Base-by-base conservation (phyloP, 495 filamentous ascomycete species). In the Daldinia vernicosa region DNA sequence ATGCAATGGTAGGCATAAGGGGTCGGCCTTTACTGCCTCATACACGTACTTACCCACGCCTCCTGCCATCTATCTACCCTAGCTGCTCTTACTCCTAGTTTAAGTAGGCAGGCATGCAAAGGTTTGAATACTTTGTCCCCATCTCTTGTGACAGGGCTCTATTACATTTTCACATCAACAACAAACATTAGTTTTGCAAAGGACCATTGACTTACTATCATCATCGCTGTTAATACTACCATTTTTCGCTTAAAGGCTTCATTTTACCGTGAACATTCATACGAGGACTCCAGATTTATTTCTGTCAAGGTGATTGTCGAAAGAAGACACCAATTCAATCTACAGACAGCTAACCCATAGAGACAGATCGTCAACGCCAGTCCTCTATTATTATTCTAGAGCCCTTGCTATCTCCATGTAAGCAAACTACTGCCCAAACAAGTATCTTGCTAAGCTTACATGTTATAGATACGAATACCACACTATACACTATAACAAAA, bases 211-310 rank as follows among this genome's bases (percentile, higher is more conserved):
- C 24, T 47, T 53, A 32, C 60, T 52, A 71, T 55, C 27, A 58
- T 63, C 43, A 54, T 59, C 17, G 39, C 32, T 67, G 19, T 27
- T 59, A 60, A 43, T 59, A 60, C 47, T 63, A n/a, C 59, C 32
- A 63, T 19, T 55, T 59, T 24, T 59, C 54, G 40, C 22, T 63
- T 39, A 9, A 53, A 6, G 63, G 28, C 39, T 62, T 66, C 40
- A 27, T 60, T 43, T 53, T 58, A 68, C 28, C n/a, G 11, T n/a
- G 39, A 63, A 17, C 37, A 60, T 67, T 56, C 61, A 56, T 70
- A 60, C 28, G n/a, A 60, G 35, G 35, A 60, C 33, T 40, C 53
- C 28, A 37, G 8, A 53, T 24, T n/a, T 35, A 33, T 56, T 24
- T 56, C 53, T 19, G 30, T 4, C 28, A 51, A 59, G 62, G 62